Percentiles rank a stretch among this genome's conserved stretches.
These are phyloP conservation scores for Aspergillus sp. DNA, from an alignment of 2,329 filamentous ascomycete genomes.

Conservation along the genomic window DNA sequence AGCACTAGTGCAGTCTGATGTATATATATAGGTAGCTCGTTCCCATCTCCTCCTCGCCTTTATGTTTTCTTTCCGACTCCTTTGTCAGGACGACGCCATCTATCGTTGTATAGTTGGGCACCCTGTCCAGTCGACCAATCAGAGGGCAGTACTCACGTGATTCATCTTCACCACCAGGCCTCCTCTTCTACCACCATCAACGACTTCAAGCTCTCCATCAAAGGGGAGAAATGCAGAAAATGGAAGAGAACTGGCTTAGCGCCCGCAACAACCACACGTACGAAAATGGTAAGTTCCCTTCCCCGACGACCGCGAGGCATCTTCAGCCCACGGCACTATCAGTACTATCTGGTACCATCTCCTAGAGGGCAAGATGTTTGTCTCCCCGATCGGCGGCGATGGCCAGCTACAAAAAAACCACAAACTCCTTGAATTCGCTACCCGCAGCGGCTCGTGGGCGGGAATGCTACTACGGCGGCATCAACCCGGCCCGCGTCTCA, in stretches of 20 bases:
- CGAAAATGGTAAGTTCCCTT: slow-evolving; percentile 7
- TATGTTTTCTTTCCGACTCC: too few relatives aligned
- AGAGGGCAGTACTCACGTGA: too few relatives aligned
- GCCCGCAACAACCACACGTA: slow-evolving; percentile 4
- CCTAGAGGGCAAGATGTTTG: neutral
- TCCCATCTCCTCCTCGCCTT: too few relatives aligned
- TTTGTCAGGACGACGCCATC: too few relatives aligned
- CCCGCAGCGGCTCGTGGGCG: slow-evolving; percentile 2
- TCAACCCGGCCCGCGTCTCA: neutral
- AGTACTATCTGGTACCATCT: slow-evolving; percentile 2
- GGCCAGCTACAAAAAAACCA: neutral
- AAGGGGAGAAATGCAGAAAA: neutral
- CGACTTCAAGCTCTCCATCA: too few relatives aligned
- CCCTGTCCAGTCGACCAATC: too few relatives aligned
- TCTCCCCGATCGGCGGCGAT: slow-evolving; percentile 2
- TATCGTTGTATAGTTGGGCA: too few relatives aligned
- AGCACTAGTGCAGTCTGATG: too few relatives aligned
- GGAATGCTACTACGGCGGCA: neutral
- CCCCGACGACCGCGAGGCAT: slow-evolving; percentile 3
- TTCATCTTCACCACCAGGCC: too few relatives aligned
- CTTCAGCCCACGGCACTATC: neutral
- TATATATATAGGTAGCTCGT: neutral
- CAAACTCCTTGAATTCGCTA: slow-evolving; percentile 7
- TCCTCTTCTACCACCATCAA: too few relatives aligned
- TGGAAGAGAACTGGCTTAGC: neutral